phyloP scores from a whole-genome alignment of 345 rosid species.

The Litchi chinensis region DNA sequence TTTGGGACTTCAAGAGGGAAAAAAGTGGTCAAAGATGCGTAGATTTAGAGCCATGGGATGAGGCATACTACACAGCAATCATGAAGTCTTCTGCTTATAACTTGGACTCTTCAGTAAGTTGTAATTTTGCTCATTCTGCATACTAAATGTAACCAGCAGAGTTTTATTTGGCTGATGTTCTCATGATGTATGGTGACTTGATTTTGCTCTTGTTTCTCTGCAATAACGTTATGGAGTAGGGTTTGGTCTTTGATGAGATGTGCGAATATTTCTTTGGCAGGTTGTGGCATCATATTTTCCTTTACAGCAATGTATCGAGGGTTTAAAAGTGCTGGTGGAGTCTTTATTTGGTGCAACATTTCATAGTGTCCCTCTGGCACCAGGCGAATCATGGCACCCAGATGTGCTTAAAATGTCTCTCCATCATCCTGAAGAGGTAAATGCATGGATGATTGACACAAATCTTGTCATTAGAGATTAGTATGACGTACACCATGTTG shows the following conservation, averaged over 20 bases:
- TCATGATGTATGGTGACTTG: background rate
- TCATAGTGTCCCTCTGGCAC: conserved; percentile 58
- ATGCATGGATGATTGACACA: conserved; percentile 13
- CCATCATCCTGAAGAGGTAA: conserved; percentile 92
- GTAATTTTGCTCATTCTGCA: conserved; percentile 17
- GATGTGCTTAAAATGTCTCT: conserved; percentile 82
- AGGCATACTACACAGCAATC: conserved; percentile 74
- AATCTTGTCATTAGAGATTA: background rate
- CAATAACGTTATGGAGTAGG: background rate
- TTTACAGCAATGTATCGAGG: conserved; percentile 79
- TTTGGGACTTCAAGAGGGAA: conserved; percentile 66
- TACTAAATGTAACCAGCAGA: conserved; percentile 5
- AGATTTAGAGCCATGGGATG: conserved; percentile 97
- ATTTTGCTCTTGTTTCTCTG: conserved; percentile 12
- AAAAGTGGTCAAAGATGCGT: conserved; percentile 47
- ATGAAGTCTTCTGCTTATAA: conserved; percentile 79
- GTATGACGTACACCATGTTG: background rate
- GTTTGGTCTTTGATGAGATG: background rate
- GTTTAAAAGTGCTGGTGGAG: conserved; percentile 72
- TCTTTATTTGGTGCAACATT: conserved; percentile 86
- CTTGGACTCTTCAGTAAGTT: conserved; percentile 76
- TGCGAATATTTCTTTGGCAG: conserved; percentile 40
- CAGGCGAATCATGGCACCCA: conserved; percentile 98
- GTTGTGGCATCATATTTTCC: conserved; percentile 89
- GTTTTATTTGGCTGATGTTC: background rate